A percentile compares a stretch with the other conserved stretches of the same genome.
These are phyloP conservation scores for Rhodotorula sp. DNA, from an alignment of 1,284 basidiomycete species.

Conservation along the genomic window DNA sequence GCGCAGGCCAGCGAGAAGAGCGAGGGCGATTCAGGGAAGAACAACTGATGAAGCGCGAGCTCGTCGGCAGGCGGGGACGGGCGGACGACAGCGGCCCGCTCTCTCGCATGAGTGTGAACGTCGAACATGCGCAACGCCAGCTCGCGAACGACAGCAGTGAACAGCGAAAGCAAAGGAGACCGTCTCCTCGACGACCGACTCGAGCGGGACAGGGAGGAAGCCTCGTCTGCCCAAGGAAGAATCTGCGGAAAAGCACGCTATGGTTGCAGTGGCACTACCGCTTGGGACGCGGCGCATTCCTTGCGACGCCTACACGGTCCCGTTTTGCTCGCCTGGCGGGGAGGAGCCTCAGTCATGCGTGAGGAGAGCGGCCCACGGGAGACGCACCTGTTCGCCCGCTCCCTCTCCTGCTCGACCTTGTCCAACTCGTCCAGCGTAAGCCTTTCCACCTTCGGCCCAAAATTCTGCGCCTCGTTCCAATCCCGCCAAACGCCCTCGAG, in stretches of 20 bases:
- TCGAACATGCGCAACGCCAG: no score
- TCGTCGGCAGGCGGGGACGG: no score
- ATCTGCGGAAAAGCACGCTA: not conserved
- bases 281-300: constrained; percentile 15
- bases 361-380: not conserved
- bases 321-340: constrained; percentile 21
- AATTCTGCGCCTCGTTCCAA: constrained; percentile 88
- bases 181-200: no score
- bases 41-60: no score
- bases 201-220: no score
- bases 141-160: no score
- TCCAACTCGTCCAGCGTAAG: constrained; percentile 88
- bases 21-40: no score
- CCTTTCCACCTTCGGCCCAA: constrained; percentile 82
- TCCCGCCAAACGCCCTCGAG: constrained; percentile 90
- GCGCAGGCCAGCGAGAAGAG: no score
- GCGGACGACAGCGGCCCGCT: no score
- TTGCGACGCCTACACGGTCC: constrained; percentile 18
- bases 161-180: no score
- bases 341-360: no score
- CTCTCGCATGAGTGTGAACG: no score
- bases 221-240: not conserved
- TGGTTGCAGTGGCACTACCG: constrained; percentile 1
- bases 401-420: constrained; percentile 73
- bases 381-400: constrained; percentile 64